Percentiles rank a stretch among this genome's conserved stretches.
Conservation (phyloP, 805 yeast genomes). For the Alloascoidea hylecoeti region DNA sequence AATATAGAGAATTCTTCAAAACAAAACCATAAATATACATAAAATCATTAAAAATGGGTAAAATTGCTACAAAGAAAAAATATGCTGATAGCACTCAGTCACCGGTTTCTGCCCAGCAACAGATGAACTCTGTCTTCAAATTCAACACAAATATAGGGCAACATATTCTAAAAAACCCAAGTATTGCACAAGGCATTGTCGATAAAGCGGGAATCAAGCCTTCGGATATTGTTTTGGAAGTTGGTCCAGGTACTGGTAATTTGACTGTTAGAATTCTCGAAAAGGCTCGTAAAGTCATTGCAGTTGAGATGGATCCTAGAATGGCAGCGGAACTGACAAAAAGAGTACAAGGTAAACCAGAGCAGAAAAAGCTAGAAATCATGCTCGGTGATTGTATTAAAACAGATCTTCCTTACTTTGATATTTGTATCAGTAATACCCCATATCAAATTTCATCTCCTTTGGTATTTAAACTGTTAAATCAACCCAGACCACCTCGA, state of each 20-base stretch:
- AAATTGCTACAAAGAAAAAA: conserved; percentile 12
- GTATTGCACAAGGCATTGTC: conserved; percentile 96
- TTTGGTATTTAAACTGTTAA: conserved; percentile 79
- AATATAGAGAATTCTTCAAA: no score
- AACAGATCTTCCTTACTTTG: conserved; percentile 87
- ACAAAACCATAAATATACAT: no score
- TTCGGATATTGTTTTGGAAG: conserved; percentile 85
- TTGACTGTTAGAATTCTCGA: conserved; percentile 86
- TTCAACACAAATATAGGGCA: conserved; percentile 96
- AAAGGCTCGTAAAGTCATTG: conserved; percentile 86
- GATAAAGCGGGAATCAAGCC: conserved; percentile 92
- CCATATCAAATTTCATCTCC: conserved; percentile 98
- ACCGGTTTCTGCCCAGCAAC: not conserved
- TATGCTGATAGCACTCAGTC: conserved; percentile 7
- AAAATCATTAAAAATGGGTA: conserved; percentile 15
- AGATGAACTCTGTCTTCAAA: conserved; percentile 73
- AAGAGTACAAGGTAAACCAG: conserved; percentile 95
- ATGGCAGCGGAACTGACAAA: conserved; percentile 98
- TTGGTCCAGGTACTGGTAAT: conserved; percentile 99
- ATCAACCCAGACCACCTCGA: conserved; percentile 89
- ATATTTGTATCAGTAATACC: conserved; percentile 91
- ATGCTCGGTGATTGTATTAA: conserved; percentile 93
- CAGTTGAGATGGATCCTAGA: conserved; percentile 98
- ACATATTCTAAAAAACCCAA: conserved; percentile 90
- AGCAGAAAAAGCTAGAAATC: conserved; percentile 81